phyloP scores from a whole-genome alignment of 2,329 filamentous ascomycete species.

The Bimuria novae-zelandiae region DNA sequence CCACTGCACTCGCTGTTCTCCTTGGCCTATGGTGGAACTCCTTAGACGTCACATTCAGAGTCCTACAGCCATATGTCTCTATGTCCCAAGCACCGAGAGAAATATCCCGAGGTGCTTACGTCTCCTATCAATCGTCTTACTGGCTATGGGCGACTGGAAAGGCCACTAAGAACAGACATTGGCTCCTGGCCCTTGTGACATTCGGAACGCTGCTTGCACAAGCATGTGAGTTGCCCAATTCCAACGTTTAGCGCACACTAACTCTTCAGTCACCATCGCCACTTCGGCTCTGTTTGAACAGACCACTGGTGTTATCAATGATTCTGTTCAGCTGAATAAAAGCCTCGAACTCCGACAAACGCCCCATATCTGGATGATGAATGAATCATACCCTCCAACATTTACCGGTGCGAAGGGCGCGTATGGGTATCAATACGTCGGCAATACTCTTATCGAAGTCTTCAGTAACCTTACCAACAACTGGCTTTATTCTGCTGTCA shows the following conservation, averaged over 20 bases:
- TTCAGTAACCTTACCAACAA: slow-evolving; percentile 21
- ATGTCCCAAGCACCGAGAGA: slow-evolving; percentile 18
- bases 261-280: slow-evolving; percentile 16
- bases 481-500: slow-evolving; percentile 26
- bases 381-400: neutral
- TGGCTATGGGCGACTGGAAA: slow-evolving; percentile 23
- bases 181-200: slow-evolving; percentile 18
- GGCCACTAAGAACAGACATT: slow-evolving; percentile 17
- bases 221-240: slow-evolving; percentile 14
- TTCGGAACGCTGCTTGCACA: slow-evolving; percentile 17
- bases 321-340: slow-evolving; percentile 4
- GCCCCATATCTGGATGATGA: slow-evolving; percentile 7
- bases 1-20: slow-evolving; percentile 20
- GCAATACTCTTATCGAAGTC: slow-evolving; percentile 6
- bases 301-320: slow-evolving; percentile 5
- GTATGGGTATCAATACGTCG: slow-evolving; percentile 3
- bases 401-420: neutral
- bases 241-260: no score
- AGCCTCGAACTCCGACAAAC: slow-evolving; percentile 14
- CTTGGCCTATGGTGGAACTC: slow-evolving; percentile 27
- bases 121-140: slow-evolving; percentile 25
- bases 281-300: slow-evolving; percentile 18
- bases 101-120: slow-evolving; percentile 12
- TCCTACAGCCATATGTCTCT: slow-evolving; percentile 23
- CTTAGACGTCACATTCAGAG: slow-evolving; percentile 22